phyloP scores from a whole-genome alignment of 1,284 basidiomycete genomes.

The Trichosporon coremiiforme region DNA sequence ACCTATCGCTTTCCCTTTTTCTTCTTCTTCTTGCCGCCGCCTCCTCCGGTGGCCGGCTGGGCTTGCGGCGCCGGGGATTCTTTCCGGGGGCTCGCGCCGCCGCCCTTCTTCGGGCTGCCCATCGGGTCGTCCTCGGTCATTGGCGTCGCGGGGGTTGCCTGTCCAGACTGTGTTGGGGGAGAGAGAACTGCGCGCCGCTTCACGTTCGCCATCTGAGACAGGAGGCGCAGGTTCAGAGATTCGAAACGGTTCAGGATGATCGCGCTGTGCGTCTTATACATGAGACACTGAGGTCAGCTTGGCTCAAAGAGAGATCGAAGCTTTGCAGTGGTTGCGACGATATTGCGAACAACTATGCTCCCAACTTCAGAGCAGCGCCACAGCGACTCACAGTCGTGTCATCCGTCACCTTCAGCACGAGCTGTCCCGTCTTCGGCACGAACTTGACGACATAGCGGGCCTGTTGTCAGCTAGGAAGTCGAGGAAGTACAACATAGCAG shows the following conservation, averaged over 20 bases:
- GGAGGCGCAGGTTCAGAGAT: slow-evolving; percentile 69
- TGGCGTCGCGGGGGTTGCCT: slow-evolving; percentile 15
- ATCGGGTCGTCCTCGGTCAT: slow-evolving; percentile 33
- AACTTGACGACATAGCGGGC: slow-evolving; percentile 86
- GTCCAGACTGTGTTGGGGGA: slow-evolving; percentile 7
- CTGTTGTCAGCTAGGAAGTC: slow-evolving; percentile 56
- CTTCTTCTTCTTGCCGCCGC: slow-evolving; percentile 37
- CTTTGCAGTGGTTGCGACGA: background rate
- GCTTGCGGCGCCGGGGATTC: slow-evolving; percentile 20
- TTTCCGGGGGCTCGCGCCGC: slow-evolving; percentile 19
- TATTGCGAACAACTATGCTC: background rate
- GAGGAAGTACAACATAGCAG: no score
- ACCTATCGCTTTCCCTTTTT: slow-evolving; percentile 38
- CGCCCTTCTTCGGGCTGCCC: slow-evolving; percentile 23
- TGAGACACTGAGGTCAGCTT: slow-evolving; percentile 69
- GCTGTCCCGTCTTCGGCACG: slow-evolving; percentile 73
- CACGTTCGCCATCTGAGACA: slow-evolving; percentile 50
- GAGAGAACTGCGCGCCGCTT: slow-evolving; percentile 29
- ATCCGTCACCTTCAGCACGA: slow-evolving; percentile 89
- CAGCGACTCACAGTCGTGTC: slow-evolving; percentile 70
- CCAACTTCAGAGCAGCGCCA: background rate
- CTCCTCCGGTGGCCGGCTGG: slow-evolving; percentile 22
- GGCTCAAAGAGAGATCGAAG: background rate
- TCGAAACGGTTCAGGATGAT: slow-evolving; percentile 95
- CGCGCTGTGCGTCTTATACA: slow-evolving; percentile 89